These are phyloP conservation scores for Puccinia polysora DNA, from an alignment of 1,284 basidiomycete species.

Conservation along the genomic window DNA sequence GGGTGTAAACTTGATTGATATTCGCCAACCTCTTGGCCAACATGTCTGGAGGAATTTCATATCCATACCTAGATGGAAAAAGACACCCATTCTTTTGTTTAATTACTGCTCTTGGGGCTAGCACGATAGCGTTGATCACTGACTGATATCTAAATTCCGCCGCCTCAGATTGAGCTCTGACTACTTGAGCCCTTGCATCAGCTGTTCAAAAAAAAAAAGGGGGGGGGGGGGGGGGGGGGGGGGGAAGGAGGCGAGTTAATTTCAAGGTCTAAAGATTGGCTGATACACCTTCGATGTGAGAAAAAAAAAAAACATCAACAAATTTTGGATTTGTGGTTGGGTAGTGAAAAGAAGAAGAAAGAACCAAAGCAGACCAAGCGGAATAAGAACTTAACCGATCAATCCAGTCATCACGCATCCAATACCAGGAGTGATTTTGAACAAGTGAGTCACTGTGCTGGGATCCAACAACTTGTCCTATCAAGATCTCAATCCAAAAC, in stretches of 20 bases:
- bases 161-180: slow-evolving; percentile 81
- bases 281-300: too few relatives aligned
- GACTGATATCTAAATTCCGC: slow-evolving; percentile 91
- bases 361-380: background rate
- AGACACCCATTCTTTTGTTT: background rate
- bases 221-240: too few relatives aligned
- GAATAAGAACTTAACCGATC: too few relatives aligned
- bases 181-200: slow-evolving; percentile 86
- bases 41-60: slow-evolving; percentile 93
- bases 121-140: slow-evolving; percentile 8
- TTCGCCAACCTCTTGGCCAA: slow-evolving; percentile 91
- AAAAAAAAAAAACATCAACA: slow-evolving; percentile 22
- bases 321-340: background rate
- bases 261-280: too few relatives aligned
- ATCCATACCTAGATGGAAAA: slow-evolving; percentile 60
- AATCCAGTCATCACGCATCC: slow-evolving; percentile 97
- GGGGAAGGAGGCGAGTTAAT: too few relatives aligned
- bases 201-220: slow-evolving; percentile 63
- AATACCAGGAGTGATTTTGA: slow-evolving; percentile 91
- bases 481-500: too few relatives aligned
- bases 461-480: slow-evolving; percentile 98
- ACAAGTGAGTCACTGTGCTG: slow-evolving; percentile 88
- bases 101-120: background rate
- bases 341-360: background rate
- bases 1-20: slow-evolving; percentile 98